phyloP scores from a whole-genome alignment of 164 flowering plant species.

The Sextonia rubra region DNA sequence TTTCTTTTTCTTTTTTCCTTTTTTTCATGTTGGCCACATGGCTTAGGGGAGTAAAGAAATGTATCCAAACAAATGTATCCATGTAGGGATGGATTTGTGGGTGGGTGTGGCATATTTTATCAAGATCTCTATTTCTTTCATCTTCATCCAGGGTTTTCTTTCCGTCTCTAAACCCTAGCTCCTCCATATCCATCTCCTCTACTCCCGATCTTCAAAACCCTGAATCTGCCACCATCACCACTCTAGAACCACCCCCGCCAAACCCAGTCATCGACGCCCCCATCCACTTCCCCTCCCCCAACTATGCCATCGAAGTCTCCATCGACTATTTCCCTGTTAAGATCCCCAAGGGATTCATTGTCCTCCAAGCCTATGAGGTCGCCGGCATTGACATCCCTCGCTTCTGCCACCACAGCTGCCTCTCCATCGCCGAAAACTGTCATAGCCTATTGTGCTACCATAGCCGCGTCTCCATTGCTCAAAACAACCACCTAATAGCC shows the following conservation, averaged over 20 bases:
- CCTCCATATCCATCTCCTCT: conserved; percentile 45
- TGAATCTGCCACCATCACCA: conserved; percentile 43
- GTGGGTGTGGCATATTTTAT: neutral
- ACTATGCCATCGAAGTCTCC: conserved; percentile 90
- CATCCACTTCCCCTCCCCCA: conserved; percentile 66
- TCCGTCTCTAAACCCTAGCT: conserved; percentile 19
- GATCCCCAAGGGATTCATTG: conserved; percentile 93
- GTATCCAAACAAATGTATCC: no score
- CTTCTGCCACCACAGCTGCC: conserved; percentile 88
- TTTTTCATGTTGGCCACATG: no score
- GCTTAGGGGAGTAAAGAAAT: no score
- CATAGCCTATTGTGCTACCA: no score
- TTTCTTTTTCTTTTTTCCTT: no score
- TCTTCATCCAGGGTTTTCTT: no score
- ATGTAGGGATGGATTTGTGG: rapidly evolving
- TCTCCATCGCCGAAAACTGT: conserved; percentile 98
- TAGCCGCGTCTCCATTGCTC: no score
- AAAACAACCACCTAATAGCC: no score
- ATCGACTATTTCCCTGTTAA: conserved; percentile 92
- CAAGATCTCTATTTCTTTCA: no score
- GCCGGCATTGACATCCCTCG: conserved; percentile 97
- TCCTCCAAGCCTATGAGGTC: conserved; percentile 93
- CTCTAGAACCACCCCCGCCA: conserved; percentile 32
- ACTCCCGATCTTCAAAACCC: conserved; percentile 68
- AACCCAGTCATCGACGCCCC: conserved; percentile 74